Evolutionary conservation across 768 basidiomycete species (phyloP).

Genomic region (Phylloporus arenicola): DNA sequence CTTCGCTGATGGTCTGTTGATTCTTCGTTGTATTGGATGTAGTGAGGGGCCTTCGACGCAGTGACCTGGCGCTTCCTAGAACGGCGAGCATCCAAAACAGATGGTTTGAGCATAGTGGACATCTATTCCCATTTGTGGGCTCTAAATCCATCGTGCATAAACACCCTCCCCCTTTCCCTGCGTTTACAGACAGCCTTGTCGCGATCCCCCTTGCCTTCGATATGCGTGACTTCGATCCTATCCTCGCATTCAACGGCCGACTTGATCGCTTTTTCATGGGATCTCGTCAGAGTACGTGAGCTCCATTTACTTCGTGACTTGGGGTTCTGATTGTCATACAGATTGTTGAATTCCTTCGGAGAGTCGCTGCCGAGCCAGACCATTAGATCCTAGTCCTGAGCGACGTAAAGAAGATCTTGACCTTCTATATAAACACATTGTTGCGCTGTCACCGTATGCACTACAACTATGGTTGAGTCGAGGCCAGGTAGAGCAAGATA

Average conservation of each 20-base stretch:
- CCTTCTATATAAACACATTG: not conserved
- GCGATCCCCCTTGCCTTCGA: not conserved
- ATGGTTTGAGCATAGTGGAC: too few relatives aligned
- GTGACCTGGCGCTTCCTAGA: too few relatives aligned
- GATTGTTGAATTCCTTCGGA: not conserved
- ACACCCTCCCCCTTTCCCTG: too few relatives aligned
- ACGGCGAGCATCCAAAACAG: too few relatives aligned
- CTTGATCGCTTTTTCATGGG: not conserved
- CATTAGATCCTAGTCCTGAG: not conserved
- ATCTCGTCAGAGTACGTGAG: not conserved
- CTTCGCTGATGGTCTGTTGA: conserved; percentile 64
- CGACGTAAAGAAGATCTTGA: not conserved
- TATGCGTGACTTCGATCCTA: not conserved
- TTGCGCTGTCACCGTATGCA: not conserved
- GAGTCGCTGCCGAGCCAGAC: not conserved
- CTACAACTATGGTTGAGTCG: too few relatives aligned
- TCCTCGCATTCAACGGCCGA: too few relatives aligned
- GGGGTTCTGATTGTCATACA: not conserved
- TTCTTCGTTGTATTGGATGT: conserved; percentile 67
- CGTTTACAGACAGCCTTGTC: too few relatives aligned
- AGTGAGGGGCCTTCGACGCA: conserved; percentile 66
- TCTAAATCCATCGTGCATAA: not conserved
- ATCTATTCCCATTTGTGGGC: too few relatives aligned
- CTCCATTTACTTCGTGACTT: not conserved
- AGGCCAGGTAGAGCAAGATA: not conserved